Evolutionary conservation across 2,329 filamentous ascomycete genomes (phyloP), one percentile per base, ranked within the genome.

Genomic region (Nigrospora oryzae): DNA sequence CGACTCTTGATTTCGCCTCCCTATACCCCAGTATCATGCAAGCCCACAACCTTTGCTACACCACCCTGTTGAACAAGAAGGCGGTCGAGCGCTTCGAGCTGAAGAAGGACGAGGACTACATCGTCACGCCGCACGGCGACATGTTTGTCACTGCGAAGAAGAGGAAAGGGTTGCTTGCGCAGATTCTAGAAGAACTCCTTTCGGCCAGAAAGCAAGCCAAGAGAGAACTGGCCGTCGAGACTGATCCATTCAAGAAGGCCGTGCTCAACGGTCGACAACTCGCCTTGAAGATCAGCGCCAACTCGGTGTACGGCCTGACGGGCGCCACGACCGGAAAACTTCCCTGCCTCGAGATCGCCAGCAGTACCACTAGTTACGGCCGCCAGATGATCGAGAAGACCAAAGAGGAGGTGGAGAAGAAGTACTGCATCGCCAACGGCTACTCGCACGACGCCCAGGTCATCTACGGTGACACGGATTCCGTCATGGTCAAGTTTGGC

Each of bases 341-440:
- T 36, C 93, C 93, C 0, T 98, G 93, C 73, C 72, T 98, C 47
- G 82, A 86, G 36, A 97, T 98, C 63, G 93, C 93, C 49, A 95
- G 89, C 70, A 95, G 89, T 67, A 97, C 93, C 13, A 98, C 93
- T 2, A 89, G 86, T 70, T 98, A 95, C 58, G 93, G 93, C 54
- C 88, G 93, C 56, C 86, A 96, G 62, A 98, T 98, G 93, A 98
- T 98, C 70, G 91, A 97, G 65, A 93, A 84, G 68, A 97, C 93
- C 1, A 97, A 95, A 65, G 77, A 85, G n/a, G 93, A 97, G 62
- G 93, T 98, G 7, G 91, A 97, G 66, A 75, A 78, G 36, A 83
- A 81, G 53, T 98, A 95, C 65, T 91, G 80, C 40, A 90, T 96
- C 46, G 87, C 87, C 41, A 97, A 98, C 57, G 93, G 93, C 15